Percentiles rank a stretch among this genome's conserved stretches.
These are phyloP conservation scores for Auricularia auricula-judae DNA, from an alignment of 768 basidiomycete genomes.

Conservation along the genomic window DNA sequence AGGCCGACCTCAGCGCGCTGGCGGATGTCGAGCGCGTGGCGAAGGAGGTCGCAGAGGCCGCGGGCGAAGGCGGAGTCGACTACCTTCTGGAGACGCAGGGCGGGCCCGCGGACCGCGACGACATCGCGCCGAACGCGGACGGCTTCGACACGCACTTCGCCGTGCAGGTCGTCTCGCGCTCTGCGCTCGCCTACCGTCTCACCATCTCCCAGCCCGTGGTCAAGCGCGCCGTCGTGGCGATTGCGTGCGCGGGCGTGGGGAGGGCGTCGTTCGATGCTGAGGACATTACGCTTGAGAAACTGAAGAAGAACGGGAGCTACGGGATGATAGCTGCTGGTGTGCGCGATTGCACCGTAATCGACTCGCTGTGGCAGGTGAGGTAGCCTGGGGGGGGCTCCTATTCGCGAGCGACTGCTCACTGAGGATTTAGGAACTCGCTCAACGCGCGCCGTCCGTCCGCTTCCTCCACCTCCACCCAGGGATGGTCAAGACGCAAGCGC, in stretches of 20 bases:
- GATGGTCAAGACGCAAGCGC: neutral
- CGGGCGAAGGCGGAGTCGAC: neutral
- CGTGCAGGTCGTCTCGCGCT: neutral
- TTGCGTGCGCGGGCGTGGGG: neutral
- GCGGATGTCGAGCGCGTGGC: neutral
- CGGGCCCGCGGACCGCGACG: neutral
- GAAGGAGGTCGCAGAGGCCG: neutral
- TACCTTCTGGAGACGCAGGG: neutral
- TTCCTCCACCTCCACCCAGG: neutral
- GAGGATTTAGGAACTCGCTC: neutral
- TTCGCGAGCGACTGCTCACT: too few relatives aligned
- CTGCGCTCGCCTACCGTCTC: neutral
- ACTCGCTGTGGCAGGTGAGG: neutral
- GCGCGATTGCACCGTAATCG: neutral
- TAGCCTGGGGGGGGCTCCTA: too few relatives aligned
- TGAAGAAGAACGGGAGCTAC: neutral
- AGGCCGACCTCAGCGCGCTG: neutral
- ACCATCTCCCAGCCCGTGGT: neutral
- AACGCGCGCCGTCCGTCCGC: neutral
- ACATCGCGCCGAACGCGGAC: neutral
- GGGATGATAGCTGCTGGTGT: neutral
- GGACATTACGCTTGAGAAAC: neutral
- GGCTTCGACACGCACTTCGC: neutral
- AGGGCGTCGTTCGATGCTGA: neutral
- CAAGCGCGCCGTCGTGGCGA: neutral